Evolutionary conservation across 257 asterid genomes (phyloP).

Genomic region (Fraxinus pennsylvanica): DNA sequence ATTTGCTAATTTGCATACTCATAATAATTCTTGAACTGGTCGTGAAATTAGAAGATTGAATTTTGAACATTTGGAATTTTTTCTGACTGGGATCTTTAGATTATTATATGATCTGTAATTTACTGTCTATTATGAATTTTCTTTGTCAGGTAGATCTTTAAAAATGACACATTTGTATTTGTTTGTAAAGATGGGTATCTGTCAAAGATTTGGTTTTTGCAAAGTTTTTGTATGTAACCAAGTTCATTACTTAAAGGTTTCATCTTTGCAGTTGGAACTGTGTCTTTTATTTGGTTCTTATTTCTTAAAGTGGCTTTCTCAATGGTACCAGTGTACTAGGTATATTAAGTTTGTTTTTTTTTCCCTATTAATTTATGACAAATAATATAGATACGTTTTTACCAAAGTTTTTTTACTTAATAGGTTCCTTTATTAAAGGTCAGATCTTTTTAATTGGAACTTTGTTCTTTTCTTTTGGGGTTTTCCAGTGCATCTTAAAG

Average conservation of each 20-base stretch:
- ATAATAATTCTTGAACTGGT: background rate
- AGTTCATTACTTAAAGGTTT: background rate
- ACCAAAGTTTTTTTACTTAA: background rate
- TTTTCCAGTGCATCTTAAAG: background rate
- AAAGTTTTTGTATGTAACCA: background rate
- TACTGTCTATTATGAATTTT: background rate
- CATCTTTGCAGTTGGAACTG: background rate
- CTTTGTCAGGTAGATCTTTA: background rate
- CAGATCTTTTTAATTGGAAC: conserved; percentile 9
- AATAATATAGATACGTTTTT: background rate
- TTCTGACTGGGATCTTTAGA: background rate
- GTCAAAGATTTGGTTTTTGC: background rate
- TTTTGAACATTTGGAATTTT: background rate
- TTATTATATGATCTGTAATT: background rate
- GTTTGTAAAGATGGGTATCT: background rate
- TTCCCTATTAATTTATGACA: background rate
- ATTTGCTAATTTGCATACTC: conserved; percentile 14
- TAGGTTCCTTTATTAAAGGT: background rate
- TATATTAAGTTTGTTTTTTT: too few species aligned
- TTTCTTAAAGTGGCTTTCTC: conserved; percentile 1
- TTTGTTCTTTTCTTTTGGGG: background rate
- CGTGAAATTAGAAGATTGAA: background rate
- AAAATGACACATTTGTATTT: background rate
- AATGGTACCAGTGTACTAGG: too few species aligned
- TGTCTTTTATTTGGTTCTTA: background rate